Conservation (phyloP, 768 basidiomycete genomes). For the Termitomyces heimii region DNA sequence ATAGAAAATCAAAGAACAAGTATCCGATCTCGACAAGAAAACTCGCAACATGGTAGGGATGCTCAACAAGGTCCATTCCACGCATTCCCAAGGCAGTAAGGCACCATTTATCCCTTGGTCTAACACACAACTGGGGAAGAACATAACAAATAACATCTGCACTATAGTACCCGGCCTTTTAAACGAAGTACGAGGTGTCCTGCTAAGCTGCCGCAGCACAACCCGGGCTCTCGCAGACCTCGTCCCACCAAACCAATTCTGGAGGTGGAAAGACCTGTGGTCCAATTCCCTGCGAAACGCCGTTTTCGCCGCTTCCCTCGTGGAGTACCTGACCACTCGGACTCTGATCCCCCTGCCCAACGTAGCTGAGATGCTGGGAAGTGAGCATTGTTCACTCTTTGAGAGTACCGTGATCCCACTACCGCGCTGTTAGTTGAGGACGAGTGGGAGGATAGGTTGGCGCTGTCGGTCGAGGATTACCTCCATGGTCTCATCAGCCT, state of each 20-base stretch:
- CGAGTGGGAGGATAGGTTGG: slow-evolving; percentile 64
- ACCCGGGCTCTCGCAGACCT: slow-evolving; percentile 46
- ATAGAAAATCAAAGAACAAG: slow-evolving; percentile 79
- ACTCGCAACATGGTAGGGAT: slow-evolving; percentile 66
- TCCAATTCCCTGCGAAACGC: slow-evolving; percentile 59
- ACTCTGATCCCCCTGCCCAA: slow-evolving; percentile 52
- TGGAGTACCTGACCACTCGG: slow-evolving; percentile 57
- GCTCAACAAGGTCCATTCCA: slow-evolving; percentile 78
- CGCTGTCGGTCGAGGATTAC: slow-evolving; percentile 71
- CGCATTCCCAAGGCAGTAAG: slow-evolving; percentile 52
- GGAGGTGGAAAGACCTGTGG: slow-evolving; percentile 87
- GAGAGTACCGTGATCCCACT: neutral
- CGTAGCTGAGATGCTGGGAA: slow-evolving; percentile 53
- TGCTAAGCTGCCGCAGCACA: slow-evolving; percentile 49
- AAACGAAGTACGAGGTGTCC: slow-evolving; percentile 46
- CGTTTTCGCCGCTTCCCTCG: slow-evolving; percentile 59
- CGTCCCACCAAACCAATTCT: slow-evolving; percentile 68
- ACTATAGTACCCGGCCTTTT: slow-evolving; percentile 63
- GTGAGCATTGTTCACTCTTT: slow-evolving; percentile 37
- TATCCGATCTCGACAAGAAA: slow-evolving; percentile 70
- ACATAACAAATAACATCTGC: too few species aligned
- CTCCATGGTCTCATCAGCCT: slow-evolving; percentile 73
- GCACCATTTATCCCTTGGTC: too few species aligned
- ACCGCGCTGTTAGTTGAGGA: slow-evolving; percentile 55
- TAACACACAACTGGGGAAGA: too few species aligned